A percentile compares a stretch with the other conserved stretches of the same genome.
Evolutionary conservation across 768 basidiomycete genomes (phyloP).

Genomic region (Daedaleopsis sinensis): DNA sequence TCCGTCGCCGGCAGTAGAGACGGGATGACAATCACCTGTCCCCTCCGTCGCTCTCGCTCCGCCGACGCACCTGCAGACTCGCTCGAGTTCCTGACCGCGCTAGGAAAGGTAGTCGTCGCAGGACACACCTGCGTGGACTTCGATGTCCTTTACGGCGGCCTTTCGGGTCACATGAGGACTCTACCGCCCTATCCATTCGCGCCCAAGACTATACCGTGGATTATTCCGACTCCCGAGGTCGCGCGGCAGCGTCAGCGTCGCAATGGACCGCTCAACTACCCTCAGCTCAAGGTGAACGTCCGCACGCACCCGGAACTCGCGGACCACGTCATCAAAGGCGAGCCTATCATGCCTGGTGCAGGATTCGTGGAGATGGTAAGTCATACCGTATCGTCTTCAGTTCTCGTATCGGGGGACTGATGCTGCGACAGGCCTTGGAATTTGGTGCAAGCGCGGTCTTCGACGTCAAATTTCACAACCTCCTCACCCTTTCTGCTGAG

Average conservation of each 20-base stretch:
- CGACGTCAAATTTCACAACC: constrained; percentile 31
- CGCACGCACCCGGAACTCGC: constrained; percentile 43
- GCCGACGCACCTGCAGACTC: constrained; percentile 27
- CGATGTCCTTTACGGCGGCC: constrained; percentile 29
- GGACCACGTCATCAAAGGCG: constrained; percentile 47
- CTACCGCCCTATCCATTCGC: constrained; percentile 36
- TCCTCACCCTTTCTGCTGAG: constrained; percentile 30
- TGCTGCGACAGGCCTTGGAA: constrained; percentile 35
- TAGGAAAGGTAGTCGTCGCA: constrained; percentile 33
- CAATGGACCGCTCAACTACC: constrained; percentile 41
- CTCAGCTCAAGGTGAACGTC: constrained; percentile 38
- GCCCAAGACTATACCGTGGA: constrained; percentile 29
- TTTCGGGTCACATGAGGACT: not conserved
- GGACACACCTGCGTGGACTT: constrained; percentile 39
- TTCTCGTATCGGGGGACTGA: not conserved
- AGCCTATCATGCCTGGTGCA: constrained; percentile 50
- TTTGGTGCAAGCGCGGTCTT: constrained; percentile 33
- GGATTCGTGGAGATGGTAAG: constrained; percentile 45
- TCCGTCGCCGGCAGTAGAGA: constrained; percentile 22
- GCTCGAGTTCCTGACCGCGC: constrained; percentile 25
- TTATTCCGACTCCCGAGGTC: constrained; percentile 16
- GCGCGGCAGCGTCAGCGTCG: constrained; percentile 28
- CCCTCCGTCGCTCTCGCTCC: constrained; percentile 33
- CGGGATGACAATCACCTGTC: constrained; percentile 26
- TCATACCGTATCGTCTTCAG: not conserved